phyloP scores from a whole-genome alignment of 345 rosid genomes.

The Eucalyptus decipiens region DNA sequence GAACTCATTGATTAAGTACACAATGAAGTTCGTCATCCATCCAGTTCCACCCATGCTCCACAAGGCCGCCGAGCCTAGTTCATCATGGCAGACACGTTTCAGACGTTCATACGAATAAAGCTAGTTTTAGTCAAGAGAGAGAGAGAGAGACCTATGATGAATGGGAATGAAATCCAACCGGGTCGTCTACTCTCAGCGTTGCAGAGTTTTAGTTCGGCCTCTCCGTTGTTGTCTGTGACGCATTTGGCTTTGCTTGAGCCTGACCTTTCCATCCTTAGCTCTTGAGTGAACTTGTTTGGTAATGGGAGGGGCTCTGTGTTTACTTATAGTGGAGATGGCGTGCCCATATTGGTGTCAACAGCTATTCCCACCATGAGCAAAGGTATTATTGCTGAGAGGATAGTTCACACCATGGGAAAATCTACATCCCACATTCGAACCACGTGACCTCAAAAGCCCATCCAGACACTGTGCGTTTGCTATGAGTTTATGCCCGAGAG shows the following conservation, averaged over 20 bases:
- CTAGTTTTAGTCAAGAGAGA: neutral
- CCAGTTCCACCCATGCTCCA: neutral
- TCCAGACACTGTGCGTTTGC: neutral
- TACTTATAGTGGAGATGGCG: neutral
- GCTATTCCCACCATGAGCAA: neutral
- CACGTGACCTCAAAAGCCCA: neutral
- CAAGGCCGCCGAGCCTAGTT: neutral
- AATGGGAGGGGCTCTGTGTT: neutral
- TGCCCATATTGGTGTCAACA: neutral
- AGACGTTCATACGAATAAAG: neutral
- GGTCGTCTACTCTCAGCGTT: neutral
- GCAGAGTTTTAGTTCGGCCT: neutral
- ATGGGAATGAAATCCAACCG: constrained; percentile 44
- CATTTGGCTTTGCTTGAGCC: neutral
- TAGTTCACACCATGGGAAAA: neutral
- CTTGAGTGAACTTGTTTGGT: neutral
- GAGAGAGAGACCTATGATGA: constrained; percentile 20
- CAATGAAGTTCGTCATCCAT: constrained; percentile 15
- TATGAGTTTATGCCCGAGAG: neutral
- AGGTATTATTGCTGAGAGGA: neutral
- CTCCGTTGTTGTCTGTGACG: neutral
- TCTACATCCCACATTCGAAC: neutral
- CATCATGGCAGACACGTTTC: neutral
- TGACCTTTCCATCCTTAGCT: neutral
- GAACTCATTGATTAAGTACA: constrained; percentile 13